Percentiles rank a stretch among this genome's conserved stretches.
Conservation (phyloP, 2,329 filamentous ascomycete species). For the Fusarium sp. region DNA sequence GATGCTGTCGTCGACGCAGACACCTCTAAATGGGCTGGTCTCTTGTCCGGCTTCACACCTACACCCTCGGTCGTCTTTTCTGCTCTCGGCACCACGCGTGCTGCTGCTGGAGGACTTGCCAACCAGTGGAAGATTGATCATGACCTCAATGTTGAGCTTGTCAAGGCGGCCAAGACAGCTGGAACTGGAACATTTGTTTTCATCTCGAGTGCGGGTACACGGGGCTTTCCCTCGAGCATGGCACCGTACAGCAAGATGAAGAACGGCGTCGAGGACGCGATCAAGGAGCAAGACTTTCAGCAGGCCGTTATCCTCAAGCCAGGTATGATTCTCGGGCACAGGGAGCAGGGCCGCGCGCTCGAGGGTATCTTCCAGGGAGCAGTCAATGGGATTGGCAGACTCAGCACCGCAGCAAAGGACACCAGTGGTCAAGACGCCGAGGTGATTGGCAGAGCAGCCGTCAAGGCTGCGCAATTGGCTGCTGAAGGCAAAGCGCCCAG, state of each 20-base stretch:
- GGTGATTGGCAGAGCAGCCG: conserved; percentile 77
- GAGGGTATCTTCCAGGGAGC: conserved; percentile 70
- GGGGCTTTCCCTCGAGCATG: conserved; percentile 55
- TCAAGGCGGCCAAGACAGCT: conserved; percentile 77
- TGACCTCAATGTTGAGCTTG: conserved; percentile 85
- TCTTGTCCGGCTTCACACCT: conserved; percentile 67
- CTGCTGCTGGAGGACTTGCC: conserved; percentile 78
- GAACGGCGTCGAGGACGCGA: conserved; percentile 83
- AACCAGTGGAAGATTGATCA: conserved; percentile 90
- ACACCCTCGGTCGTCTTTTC: conserved; percentile 77
- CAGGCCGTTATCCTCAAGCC: conserved; percentile 81
- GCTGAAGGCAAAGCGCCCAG: conserved; percentile 69
- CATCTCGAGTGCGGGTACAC: conserved; percentile 70
- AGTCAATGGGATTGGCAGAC: conserved; percentile 65
- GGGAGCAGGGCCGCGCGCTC: conserved; percentile 69
- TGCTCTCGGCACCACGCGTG: conserved; percentile 83
- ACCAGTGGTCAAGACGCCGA: conserved; percentile 78
- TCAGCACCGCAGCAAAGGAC: conserved; percentile 71
- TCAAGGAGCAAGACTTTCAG: conserved; percentile 80
- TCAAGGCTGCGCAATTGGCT: conserved; percentile 69
- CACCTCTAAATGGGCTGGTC: conserved; percentile 74
- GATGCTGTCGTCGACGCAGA: conserved; percentile 73
- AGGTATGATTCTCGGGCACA: conserved; percentile 79
- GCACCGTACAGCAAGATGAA: conserved; percentile 79
- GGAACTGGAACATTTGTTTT: conserved; percentile 83